These are phyloP conservation scores for Blastomyces gilchristii DNA, from an alignment of 2,329 filamentous ascomycete species.

Conservation along the genomic window DNA sequence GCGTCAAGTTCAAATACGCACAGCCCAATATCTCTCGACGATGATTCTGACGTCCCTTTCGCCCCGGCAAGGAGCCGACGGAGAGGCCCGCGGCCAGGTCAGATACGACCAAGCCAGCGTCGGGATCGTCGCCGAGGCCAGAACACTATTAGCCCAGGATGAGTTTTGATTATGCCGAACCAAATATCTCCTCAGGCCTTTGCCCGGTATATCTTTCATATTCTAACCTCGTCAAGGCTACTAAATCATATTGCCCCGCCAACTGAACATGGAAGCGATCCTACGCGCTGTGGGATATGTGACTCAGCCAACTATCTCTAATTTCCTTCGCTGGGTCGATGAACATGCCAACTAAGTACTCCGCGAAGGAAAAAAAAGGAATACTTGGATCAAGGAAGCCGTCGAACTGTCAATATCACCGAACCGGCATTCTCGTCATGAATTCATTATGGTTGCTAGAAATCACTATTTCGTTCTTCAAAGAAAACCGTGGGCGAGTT, in stretches of 20 bases:
- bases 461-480: background rate
- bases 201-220: background rate
- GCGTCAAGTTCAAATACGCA: background rate
- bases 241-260: background rate
- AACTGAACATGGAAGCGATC: background rate
- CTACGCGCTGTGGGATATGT: background rate
- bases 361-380: background rate
- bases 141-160: background rate
- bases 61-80: background rate
- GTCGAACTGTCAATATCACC: background rate
- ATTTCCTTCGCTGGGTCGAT: background rate
- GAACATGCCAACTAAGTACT: background rate
- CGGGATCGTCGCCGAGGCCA: background rate
- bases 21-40: background rate
- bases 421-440: background rate
- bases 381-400: background rate
- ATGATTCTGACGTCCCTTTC: slow-evolving; percentile 5
- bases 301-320: background rate
- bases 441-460: background rate
- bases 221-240: background rate
- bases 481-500: background rate
- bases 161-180: background rate
- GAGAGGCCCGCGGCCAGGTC: background rate
- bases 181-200: background rate
- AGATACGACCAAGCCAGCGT: background rate